Percentiles rank a stretch among this genome's conserved stretches.
Conservation (phyloP, 805 yeast genomes). For the Yarrowia alimentaria region DNA sequence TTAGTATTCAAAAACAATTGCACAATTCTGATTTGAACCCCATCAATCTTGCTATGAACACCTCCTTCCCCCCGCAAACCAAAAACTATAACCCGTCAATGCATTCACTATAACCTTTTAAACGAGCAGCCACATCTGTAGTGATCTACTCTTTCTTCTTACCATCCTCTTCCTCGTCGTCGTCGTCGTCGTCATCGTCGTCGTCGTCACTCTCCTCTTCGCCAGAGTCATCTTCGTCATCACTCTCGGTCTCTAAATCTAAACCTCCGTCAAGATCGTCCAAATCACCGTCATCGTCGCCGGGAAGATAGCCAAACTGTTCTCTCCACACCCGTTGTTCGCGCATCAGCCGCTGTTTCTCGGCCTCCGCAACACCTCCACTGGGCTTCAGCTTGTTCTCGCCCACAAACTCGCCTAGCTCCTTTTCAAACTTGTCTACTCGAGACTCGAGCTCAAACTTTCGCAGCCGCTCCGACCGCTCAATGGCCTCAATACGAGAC, state of each 20-base stretch:
- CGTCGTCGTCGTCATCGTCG: not conserved
- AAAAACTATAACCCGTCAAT: slow-evolving; percentile 7
- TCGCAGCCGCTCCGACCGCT: slow-evolving; percentile 78
- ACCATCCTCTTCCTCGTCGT: not conserved
- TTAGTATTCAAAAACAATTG: too few species aligned
- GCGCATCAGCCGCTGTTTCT: slow-evolving; percentile 60
- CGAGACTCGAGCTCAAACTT: slow-evolving; percentile 63
- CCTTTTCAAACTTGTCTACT: slow-evolving; percentile 73
- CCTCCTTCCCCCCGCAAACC: too few species aligned
- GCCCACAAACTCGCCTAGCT: slow-evolving; percentile 79
- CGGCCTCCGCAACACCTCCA: slow-evolving; percentile 89
- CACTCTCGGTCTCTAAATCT: slow-evolving; percentile 13
- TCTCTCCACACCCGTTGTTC: slow-evolving; percentile 68
- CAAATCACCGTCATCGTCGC: slow-evolving; percentile 14
- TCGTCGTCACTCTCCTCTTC: slow-evolving; percentile 3
- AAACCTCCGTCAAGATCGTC: slow-evolving; percentile 15
- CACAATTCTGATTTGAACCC: too few species aligned
- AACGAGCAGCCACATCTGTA: not conserved
- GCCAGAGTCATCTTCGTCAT: not conserved
- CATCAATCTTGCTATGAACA: too few species aligned
- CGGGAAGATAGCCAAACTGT: slow-evolving; percentile 29
- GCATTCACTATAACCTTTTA: slow-evolving; percentile 23
- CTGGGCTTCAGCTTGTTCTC: slow-evolving; percentile 71
- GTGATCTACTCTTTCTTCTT: not conserved
- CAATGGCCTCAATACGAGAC: slow-evolving; percentile 80